Evolutionary conservation across 441 rosid genomes (phyloP).

Genomic region (Adansonia grandidieri): DNA sequence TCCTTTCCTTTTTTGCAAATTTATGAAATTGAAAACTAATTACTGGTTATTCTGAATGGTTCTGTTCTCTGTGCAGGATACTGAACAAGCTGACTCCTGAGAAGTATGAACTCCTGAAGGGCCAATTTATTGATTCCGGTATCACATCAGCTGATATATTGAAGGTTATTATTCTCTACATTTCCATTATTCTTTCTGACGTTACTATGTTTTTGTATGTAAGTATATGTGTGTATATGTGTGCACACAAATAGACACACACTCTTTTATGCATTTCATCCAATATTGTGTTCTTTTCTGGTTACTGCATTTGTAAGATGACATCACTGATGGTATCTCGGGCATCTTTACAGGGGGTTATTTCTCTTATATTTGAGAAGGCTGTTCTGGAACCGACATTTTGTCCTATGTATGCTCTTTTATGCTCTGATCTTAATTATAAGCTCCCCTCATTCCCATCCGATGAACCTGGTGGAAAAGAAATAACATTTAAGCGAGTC

Average conservation of each 20-base stretch:
- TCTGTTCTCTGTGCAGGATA: slow-evolving; percentile 50
- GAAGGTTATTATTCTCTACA: slow-evolving; percentile 44
- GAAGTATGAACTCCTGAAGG: slow-evolving; percentile 83
- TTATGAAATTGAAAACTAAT: neutral
- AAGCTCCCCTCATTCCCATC: slow-evolving; percentile 82
- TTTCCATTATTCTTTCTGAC: neutral
- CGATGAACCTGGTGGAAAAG: slow-evolving; percentile 80
- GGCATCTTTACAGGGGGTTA: slow-evolving; percentile 62
- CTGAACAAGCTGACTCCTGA: slow-evolving; percentile 89
- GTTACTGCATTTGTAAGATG: neutral
- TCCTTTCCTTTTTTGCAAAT: neutral
- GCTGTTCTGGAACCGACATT: slow-evolving; percentile 94
- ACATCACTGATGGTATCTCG: neutral
- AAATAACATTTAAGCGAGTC: slow-evolving; percentile 76
- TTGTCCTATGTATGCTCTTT: slow-evolving; percentile 85
- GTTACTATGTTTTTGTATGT: neutral
- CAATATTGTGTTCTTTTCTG: neutral
- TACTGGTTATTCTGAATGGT: neutral
- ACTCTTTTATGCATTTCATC: neutral
- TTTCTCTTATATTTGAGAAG: slow-evolving; percentile 82
- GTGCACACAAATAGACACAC: neutral
- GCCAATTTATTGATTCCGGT: slow-evolving; percentile 81
- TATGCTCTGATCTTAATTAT: slow-evolving; percentile 79
- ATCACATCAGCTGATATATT: slow-evolving; percentile 74
- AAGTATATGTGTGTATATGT: no score